Conservation (phyloP, 371 early-diverging fungal genomes). For the Blakeslea trispora region DNA sequence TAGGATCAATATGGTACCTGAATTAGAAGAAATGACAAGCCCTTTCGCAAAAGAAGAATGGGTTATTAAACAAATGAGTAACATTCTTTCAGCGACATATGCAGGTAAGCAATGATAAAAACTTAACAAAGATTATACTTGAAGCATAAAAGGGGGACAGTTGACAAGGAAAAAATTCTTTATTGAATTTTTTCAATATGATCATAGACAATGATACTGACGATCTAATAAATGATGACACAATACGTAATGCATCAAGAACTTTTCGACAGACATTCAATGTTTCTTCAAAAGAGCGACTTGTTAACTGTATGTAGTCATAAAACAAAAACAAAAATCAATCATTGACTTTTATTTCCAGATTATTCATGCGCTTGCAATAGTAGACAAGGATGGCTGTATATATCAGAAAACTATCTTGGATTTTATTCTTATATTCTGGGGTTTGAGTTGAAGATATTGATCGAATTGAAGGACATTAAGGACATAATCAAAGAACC, state of each 20-base stretch:
- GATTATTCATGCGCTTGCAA: slow-evolving; percentile 87
- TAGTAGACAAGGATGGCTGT: slow-evolving; percentile 92
- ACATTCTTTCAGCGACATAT: slow-evolving; percentile 66
- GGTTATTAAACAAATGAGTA: slow-evolving; percentile 85
- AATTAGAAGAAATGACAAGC: slow-evolving; percentile 71
- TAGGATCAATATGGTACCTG: slow-evolving; percentile 66
- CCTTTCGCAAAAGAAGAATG: slow-evolving; percentile 77
- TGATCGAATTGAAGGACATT: slow-evolving; percentile 84
- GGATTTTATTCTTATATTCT: slow-evolving; percentile 91
- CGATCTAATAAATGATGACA: slow-evolving; percentile 78
- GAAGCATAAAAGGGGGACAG: not conserved
- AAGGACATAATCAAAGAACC: slow-evolving; percentile 74
- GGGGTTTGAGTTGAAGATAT: slow-evolving; percentile 84
- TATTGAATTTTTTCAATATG: not conserved
- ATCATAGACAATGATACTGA: slow-evolving; percentile 65
- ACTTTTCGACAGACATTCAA: slow-evolving; percentile 90
- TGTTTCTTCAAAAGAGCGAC: slow-evolving; percentile 76
- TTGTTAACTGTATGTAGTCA: slow-evolving; percentile 79
- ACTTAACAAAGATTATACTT: not conserved
- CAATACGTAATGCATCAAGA: slow-evolving; percentile 83
- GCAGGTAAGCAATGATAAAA: slow-evolving; percentile 61
- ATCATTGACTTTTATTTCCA: slow-evolving; percentile 76
- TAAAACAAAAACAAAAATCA: not conserved
- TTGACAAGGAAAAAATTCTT: not conserved
- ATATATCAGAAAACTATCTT: slow-evolving; percentile 82